Evolutionary conservation across 2,329 filamentous ascomycete species (phyloP).

Genomic region (Epichloe gansuensis): DNA sequence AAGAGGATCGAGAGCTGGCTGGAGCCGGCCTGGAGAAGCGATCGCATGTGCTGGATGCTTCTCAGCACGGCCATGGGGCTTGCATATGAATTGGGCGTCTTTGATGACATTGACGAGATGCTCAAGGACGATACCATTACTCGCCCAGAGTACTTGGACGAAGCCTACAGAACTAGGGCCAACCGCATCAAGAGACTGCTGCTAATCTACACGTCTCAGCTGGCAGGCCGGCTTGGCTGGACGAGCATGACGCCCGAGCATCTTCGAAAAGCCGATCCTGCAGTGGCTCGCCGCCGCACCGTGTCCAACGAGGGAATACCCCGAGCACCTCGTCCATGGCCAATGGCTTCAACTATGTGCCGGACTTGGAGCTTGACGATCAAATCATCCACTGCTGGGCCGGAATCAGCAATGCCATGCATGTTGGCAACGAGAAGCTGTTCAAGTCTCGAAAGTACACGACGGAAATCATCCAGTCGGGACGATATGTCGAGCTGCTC

Average conservation of each 20-base stretch:
- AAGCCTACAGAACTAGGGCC: conserved; percentile 63
- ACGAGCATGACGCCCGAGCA: conserved; percentile 82
- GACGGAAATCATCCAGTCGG: conserved; percentile 75
- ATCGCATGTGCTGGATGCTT: conserved; percentile 97
- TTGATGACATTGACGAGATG: conserved; percentile 74
- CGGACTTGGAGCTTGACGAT: conserved; percentile 53
- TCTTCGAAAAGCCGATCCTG: conserved; percentile 45
- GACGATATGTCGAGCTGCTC: conserved; percentile 70
- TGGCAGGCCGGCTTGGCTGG: conserved; percentile 84
- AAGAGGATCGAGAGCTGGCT: conserved; percentile 90
- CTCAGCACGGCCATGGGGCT: conserved; percentile 82
- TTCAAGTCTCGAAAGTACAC: conserved; percentile 84
- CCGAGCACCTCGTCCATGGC: conserved; percentile 48
- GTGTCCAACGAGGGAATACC: conserved; percentile 43
- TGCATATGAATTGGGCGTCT: conserved; percentile 88
- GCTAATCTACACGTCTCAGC: conserved; percentile 82
- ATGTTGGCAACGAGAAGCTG: conserved; percentile 75
- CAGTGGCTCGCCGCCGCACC: conserved; percentile 38
- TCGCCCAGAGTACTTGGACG: conserved; percentile 59
- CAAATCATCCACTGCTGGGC: conserved; percentile 82
- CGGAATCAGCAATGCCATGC: conserved; percentile 85
- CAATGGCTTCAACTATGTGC: conserved; percentile 53
- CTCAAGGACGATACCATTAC: conserved; percentile 46
- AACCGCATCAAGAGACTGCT: conserved; percentile 75
- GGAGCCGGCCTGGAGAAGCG: conserved; percentile 87